A percentile compares a stretch with the other conserved stretches of the same genome.
Conservation (phyloP, 495 filamentous ascomycete genomes). For the Lophiotrema nucula region DNA sequence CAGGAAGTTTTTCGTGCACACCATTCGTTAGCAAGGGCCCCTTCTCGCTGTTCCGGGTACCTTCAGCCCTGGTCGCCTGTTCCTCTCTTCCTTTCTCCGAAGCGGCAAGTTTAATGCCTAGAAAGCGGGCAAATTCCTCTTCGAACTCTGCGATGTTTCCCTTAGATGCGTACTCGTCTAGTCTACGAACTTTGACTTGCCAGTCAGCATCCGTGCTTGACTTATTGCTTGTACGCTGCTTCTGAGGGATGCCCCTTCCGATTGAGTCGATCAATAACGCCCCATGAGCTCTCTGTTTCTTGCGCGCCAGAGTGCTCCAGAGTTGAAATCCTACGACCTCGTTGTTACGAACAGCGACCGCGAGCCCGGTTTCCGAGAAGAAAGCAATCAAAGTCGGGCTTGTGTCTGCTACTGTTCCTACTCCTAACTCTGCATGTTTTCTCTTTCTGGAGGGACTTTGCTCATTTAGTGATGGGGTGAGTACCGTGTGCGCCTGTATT, state of each 20-base stretch:
- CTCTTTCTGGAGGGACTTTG: conserved; percentile 31
- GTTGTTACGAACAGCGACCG: conserved; percentile 30
- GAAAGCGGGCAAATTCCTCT: conserved; percentile 42
- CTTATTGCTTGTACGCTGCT: conserved; percentile 32
- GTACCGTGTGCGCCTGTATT: conserved; percentile 30
- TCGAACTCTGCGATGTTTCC: conserved; percentile 56
- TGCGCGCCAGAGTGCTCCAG: conserved; percentile 11
- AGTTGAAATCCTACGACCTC: conserved; percentile 40
- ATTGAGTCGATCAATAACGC: conserved; percentile 38
- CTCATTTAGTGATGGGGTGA: too few species aligned
- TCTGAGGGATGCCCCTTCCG: conserved; percentile 32
- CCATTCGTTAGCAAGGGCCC: conserved; percentile 10
- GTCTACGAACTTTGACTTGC: conserved; percentile 21
- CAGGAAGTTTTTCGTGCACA: neutral
- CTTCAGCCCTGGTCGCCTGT: neutral
- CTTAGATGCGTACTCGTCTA: conserved; percentile 48
- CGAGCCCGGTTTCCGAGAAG: conserved; percentile 36
- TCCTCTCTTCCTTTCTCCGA: neutral
- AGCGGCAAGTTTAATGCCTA: conserved; percentile 23
- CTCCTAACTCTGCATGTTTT: conserved; percentile 14
- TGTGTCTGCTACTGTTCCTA: neutral
- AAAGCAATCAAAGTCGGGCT: conserved; percentile 18
- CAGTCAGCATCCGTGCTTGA: conserved; percentile 13
- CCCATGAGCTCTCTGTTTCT: conserved; percentile 16
- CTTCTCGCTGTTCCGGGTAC: neutral